Evolutionary conservation across 768 basidiomycete species (phyloP).

Genomic region (Xerocomus potaroensis): DNA sequence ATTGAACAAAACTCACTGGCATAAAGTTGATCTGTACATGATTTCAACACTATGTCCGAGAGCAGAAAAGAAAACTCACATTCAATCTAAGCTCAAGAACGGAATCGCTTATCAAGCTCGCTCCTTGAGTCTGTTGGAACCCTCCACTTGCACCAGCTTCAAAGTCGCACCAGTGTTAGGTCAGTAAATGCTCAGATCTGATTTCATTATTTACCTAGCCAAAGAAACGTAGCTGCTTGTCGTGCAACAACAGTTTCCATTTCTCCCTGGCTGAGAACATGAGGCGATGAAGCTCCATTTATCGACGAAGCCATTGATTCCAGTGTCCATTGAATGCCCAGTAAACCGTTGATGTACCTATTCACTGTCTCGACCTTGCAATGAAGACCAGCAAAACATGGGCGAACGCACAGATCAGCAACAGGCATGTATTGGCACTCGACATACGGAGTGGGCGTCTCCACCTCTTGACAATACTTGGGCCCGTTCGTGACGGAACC

Average conservation of each 20-base stretch:
- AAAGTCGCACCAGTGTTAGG: too few species aligned
- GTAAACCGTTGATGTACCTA: slow-evolving; percentile 2
- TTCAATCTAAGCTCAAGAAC: not conserved
- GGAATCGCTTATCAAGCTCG: not conserved
- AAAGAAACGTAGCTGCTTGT: slow-evolving; percentile 1
- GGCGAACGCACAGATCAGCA: too few species aligned
- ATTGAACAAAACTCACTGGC: not conserved
- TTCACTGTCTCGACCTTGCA: too few species aligned
- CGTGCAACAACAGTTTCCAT: slow-evolving; percentile 6
- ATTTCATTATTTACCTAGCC: slow-evolving; percentile 5
- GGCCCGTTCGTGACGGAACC: too few species aligned
- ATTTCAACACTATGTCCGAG: not conserved
- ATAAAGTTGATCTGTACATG: not conserved
- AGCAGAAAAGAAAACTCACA: not conserved
- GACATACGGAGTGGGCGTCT: not conserved
- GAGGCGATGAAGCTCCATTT: not conserved
- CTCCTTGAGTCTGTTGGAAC: not conserved
- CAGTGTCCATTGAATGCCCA: not conserved
- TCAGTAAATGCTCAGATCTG: not conserved
- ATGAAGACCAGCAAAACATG: too few species aligned
- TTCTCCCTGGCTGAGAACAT: not conserved
- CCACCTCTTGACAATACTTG: not conserved
- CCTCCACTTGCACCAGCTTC: slow-evolving; percentile 1
- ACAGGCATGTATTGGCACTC: not conserved
- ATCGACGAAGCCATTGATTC: not conserved